phyloP scores from a whole-genome alignment of 208 protist genomes.

The Porcisia hertigi region DNA sequence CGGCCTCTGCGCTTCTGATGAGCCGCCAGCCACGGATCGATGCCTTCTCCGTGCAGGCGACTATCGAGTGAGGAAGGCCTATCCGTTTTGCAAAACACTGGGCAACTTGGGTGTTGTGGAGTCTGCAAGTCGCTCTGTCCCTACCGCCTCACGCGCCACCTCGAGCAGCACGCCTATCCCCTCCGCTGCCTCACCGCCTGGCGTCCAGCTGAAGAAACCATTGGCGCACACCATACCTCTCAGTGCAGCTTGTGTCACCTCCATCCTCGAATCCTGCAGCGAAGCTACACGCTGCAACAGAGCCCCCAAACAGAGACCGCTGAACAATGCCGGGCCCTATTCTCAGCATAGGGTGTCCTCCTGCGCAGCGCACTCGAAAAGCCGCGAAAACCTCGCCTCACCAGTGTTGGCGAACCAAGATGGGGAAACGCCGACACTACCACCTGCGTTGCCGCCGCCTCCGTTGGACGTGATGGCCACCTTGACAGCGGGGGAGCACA shows the following conservation, averaged over 20 bases:
- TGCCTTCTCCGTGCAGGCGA: background rate
- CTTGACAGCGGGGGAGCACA: constrained; percentile 7
- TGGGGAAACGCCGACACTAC: background rate
- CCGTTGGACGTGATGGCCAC: background rate
- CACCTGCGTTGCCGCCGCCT: background rate
- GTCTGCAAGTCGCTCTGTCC: background rate
- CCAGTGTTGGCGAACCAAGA: background rate
- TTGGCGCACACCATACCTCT: background rate
- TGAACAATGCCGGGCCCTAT: background rate
- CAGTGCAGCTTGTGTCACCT: background rate
- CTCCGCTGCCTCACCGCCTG: no score
- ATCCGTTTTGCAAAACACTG: background rate
- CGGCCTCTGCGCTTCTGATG: background rate
- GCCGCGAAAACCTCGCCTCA: background rate
- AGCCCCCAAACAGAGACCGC: background rate
- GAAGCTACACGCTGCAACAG: background rate
- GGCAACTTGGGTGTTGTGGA: background rate
- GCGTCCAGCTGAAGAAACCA: no score
- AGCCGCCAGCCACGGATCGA: constrained; percentile 1
- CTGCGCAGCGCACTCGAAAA: background rate
- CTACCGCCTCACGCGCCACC: background rate
- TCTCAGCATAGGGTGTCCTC: background rate
- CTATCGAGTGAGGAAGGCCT: constrained; percentile 1
- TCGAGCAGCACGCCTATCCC: background rate
- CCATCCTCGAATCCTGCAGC: constrained; percentile 1